Conservation (phyloP, 2,329 filamentous ascomycete species). For the Simplicillium sp. region DNA sequence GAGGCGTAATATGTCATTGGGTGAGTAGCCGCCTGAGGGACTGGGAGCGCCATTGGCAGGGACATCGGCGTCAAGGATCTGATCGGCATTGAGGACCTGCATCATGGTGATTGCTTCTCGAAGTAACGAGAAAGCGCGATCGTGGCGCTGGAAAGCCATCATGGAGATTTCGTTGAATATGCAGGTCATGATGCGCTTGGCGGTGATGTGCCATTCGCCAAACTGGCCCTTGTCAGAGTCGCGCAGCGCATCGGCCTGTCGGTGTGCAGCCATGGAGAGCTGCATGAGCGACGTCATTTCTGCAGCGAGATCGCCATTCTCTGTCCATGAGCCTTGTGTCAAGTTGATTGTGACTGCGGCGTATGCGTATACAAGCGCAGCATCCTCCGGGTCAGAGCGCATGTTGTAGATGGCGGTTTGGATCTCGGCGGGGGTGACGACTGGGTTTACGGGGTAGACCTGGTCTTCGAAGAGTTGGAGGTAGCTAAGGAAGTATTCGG, state of each 20-base stretch:
- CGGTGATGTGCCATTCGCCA: conserved; percentile 29
- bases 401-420: conserved; percentile 20
- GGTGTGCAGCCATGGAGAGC: conserved; percentile 14
- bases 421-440: conserved; percentile 20
- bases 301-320: conserved; percentile 17
- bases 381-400: conserved; percentile 21
- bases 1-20: conserved; percentile 4
- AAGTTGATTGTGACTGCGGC: conserved; percentile 26
- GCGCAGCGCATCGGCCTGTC: conserved; percentile 15
- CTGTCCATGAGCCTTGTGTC: conserved; percentile 17
- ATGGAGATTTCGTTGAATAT: conserved; percentile 43
- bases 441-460: conserved; percentile 27
- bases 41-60: background rate
- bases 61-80: conserved; percentile 19
- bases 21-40: background rate
- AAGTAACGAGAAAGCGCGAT: conserved; percentile 39
- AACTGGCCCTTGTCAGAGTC: conserved; percentile 24
- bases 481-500: conserved; percentile 22
- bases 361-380: conserved; percentile 24
- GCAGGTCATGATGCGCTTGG: conserved; percentile 38
- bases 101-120: conserved; percentile 37
- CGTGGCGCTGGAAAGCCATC: conserved; percentile 35
- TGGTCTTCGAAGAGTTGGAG: conserved; percentile 22
- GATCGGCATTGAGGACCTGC: conserved; percentile 31
- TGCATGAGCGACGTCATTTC: conserved; percentile 16